A percentile compares a stretch with the other conserved stretches of the same genome.
Conservation (phyloP, 108 stramenopile genomes). For the Tribonema minus region DNA sequence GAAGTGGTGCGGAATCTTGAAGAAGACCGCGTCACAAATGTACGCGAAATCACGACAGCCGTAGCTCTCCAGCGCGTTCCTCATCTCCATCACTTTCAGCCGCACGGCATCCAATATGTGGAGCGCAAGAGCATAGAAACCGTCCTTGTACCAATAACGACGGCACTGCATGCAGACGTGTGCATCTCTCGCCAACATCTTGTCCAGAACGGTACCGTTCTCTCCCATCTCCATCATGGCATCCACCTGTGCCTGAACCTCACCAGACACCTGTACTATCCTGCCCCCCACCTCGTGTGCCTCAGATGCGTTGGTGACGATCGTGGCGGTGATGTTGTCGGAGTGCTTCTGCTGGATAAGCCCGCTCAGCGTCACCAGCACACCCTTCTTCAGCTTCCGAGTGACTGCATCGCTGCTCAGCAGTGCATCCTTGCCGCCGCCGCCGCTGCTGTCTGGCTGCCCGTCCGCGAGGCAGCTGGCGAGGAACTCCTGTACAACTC, state of each 20-base stretch:
- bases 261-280: too few relatives aligned
- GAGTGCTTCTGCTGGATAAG: not conserved
- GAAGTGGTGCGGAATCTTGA: not conserved
- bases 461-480: too few relatives aligned
- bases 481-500: not conserved
- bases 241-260: too few relatives aligned
- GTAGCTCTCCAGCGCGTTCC: slow-evolving; percentile 8
- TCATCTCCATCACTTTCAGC: not conserved
- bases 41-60: not conserved
- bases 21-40: slow-evolving; percentile 12
- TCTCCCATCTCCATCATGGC: too few relatives aligned
- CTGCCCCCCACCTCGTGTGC: too few relatives aligned
- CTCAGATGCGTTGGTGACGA: too few relatives aligned
- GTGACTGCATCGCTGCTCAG: too few relatives aligned
- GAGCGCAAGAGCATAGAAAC: not conserved
- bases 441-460: too few relatives aligned
- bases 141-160: slow-evolving; percentile 8
- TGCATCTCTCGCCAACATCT: too few relatives aligned
- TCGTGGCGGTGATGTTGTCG: too few relatives aligned
- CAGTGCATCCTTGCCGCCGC: too few relatives aligned
- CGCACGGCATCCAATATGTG: not conserved
- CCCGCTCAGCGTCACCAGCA: not conserved
- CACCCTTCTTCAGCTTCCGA: not conserved
- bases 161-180: slow-evolving; percentile 1
- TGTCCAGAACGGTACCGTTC: too few relatives aligned